These are phyloP conservation scores for Schizopora paradoxa DNA, from an alignment of 1,284 basidiomycete genomes.

Conservation along the genomic window DNA sequence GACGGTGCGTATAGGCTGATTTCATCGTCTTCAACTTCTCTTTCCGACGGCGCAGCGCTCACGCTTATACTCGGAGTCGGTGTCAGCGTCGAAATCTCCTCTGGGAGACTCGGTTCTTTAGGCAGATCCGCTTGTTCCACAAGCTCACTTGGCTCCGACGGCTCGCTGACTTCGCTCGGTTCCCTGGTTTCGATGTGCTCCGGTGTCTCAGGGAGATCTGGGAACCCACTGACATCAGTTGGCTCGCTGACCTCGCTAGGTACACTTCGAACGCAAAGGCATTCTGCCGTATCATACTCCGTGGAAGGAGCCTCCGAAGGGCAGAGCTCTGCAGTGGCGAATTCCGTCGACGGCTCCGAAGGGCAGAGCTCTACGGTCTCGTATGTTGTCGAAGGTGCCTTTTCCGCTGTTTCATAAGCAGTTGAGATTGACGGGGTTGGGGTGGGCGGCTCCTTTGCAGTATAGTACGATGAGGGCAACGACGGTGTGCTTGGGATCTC, in stretches of 20 bases:
- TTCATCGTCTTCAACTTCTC: constrained; percentile 3
- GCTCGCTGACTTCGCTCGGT: too few relatives aligned
- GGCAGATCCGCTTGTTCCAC: too few relatives aligned
- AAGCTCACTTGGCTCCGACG: too few relatives aligned
- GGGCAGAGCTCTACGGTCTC: constrained; percentile 47
- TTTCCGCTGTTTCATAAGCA: constrained; percentile 21
- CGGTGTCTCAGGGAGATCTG: constrained; percentile 8
- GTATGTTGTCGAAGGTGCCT: constrained; percentile 36
- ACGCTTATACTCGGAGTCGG: constrained; percentile 7
- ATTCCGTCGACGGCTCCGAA: constrained; percentile 45
- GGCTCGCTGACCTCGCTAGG: too few relatives aligned
- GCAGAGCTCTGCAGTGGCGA: constrained; percentile 46
- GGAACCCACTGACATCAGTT: too few relatives aligned
- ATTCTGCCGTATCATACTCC: constrained; percentile 32
- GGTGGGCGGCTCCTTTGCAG: constrained; percentile 4
- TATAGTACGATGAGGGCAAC: constrained; percentile 13
- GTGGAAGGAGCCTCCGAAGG: constrained; percentile 34
- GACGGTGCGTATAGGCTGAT: constrained; percentile 18
- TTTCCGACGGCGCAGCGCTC: constrained; percentile 6
- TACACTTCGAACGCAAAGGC: constrained; percentile 29
- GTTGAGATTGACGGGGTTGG: constrained; percentile 15
- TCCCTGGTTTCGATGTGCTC: too few relatives aligned
- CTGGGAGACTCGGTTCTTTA: background rate
- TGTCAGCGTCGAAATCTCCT: constrained; percentile 9
- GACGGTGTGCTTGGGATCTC: too few relatives aligned